phyloP scores from a whole-genome alignment of 768 basidiomycete genomes.

The Royoungia palumana region DNA sequence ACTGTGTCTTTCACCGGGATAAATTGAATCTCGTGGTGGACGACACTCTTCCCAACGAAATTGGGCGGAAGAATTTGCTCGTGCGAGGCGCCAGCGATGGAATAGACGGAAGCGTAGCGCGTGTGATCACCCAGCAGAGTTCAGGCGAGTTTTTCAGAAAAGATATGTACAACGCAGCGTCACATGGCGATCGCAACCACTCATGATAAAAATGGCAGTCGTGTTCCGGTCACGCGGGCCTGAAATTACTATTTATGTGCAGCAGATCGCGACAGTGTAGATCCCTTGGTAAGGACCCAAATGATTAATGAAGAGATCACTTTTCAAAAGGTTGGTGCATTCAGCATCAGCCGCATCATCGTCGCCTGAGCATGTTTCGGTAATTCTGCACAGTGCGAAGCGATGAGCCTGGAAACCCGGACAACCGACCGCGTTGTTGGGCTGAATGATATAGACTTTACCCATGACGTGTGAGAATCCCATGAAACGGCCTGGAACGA shows the following conservation, averaged over 20 bases:
- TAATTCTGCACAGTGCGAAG: neutral
- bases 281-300: slow-evolving; percentile 56
- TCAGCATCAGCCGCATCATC: slow-evolving; percentile 53
- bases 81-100: no score
- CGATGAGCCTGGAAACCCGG: slow-evolving; percentile 28
- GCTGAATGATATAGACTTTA: slow-evolving; percentile 43
- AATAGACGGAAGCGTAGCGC: no score
- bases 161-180: neutral
- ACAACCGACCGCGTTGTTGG: slow-evolving; percentile 38
- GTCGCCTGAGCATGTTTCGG: slow-evolving; percentile 33
- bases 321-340: slow-evolving; percentile 51
- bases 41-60: no score
- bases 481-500: slow-evolving; percentile 49
- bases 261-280: slow-evolving; percentile 48
- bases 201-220: slow-evolving; percentile 6
- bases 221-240: neutral
- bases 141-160: neutral
- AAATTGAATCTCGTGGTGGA: no score
- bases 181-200: neutral
- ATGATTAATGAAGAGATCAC: slow-evolving; percentile 54
- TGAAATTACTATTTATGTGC: slow-evolving; percentile 21
- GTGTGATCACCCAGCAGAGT: no score
- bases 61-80: no score
- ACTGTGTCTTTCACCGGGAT: no score
- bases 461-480: slow-evolving; percentile 43